These are phyloP conservation scores for Pichia sp. DNA, from an alignment of 1,139 yeast species.

Conservation along the genomic window DNA sequence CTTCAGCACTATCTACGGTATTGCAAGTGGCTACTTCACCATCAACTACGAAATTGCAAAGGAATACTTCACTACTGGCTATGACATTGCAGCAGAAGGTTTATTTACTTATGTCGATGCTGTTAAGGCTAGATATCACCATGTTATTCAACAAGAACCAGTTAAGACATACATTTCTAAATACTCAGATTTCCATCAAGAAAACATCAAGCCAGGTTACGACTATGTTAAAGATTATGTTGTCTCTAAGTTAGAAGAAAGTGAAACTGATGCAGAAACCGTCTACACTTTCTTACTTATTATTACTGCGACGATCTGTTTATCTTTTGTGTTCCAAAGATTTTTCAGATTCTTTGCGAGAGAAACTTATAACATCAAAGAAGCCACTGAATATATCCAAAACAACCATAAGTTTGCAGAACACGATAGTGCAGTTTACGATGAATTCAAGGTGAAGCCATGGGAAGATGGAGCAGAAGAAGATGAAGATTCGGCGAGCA, in stretches of 20 bases:
- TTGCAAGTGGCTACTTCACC: no score
- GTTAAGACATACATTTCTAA: slow-evolving; percentile 6
- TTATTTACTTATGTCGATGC: no score
- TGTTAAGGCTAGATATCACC: neutral
- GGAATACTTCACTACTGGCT: neutral
- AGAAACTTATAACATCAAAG: neutral
- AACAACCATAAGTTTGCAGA: neutral
- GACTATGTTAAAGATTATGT: neutral
- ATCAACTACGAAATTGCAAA: no score
- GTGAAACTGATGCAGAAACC: slow-evolving; percentile 2
- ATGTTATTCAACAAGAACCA: slow-evolving; percentile 10
- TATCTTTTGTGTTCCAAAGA: neutral
- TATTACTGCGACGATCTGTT: neutral
- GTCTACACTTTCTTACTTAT: neutral
- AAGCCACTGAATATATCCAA: neutral
- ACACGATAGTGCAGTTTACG: neutral
- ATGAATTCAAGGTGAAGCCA: slow-evolving; percentile 3
- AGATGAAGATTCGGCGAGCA: slow-evolving; percentile 17
- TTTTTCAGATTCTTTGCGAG: neutral
- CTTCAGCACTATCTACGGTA: neutral
- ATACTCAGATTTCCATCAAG: slow-evolving; percentile 7
- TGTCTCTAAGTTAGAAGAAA: no score
- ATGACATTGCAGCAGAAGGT: neutral
- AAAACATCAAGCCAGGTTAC: slow-evolving; percentile 14
- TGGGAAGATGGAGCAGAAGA: slow-evolving; percentile 13